Base-by-base conservation (phyloP, 108 stramenopile species). In the Nitzschia sp. region DNA sequence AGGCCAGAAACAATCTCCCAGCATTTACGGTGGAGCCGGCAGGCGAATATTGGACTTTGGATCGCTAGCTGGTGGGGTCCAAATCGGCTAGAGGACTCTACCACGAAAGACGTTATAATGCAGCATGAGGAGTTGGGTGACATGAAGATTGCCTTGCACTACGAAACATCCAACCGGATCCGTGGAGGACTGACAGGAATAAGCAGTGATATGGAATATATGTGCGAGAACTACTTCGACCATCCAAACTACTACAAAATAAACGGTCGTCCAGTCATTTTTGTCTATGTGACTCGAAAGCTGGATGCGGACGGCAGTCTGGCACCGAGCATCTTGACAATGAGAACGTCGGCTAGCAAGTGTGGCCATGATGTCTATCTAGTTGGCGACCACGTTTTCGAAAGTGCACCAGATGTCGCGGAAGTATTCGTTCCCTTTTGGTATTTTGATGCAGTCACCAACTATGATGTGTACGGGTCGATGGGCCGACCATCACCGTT, bases 31-130 rank as follows among this genome's bases (percentile, higher is more conserved):
- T 83, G 82, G 82, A 76, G 75, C 54, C 75, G 79, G 8, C 64
- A 73, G 44, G 78, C 82, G 23, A 80, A 80, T 44, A 68, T 83
- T 52, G 62, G 64, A n/a, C 54, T 83, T 17, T 79, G 77, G 78
- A 55, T 78, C 46, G 68, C 77, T 4, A 57, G 53, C 26, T 82
- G 81, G 81, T 82, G 81, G 81, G 81, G 81, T 23, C 77, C 77
- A 23, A 27, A 57, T 30, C 16, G 46, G 6, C 44, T 31, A 2
- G 65, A 65, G 41, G 77, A 82, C 60, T 46, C 17, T 8, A 82
- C 55, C 19, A 75, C 66, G 13, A 73, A 54, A 29, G 34, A 82
- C 34, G 73, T 75, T 16, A 82, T 82, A 34, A 27, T 75, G 74
- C 11, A 61, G 21, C 74, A 75, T 44, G 55, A 68, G 22, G 64